A percentile compares a stretch with the other conserved stretches of the same genome.
Conservation (phyloP, 768 basidiomycete genomes). For the Phanerochaete carnosa region DNA sequence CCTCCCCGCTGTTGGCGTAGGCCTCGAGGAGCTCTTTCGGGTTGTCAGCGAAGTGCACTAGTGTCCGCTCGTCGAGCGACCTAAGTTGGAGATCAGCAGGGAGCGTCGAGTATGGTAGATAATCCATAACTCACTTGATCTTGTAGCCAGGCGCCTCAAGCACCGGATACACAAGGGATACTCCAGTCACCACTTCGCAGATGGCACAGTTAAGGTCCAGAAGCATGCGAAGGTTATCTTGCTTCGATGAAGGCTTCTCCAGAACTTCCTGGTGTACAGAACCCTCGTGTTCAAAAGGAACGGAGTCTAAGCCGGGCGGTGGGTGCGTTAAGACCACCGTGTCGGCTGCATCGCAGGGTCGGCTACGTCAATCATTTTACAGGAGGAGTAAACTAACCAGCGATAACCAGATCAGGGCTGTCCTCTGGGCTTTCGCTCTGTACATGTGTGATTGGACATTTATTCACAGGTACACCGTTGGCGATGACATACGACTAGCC, state of each 20-base stretch:
- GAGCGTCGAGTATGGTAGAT: not conserved
- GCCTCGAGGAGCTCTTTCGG: slow-evolving; percentile 58
- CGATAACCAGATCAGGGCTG: slow-evolving; percentile 77
- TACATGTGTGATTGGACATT: not conserved
- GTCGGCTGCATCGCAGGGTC: slow-evolving; percentile 57
- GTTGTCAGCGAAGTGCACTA: slow-evolving; percentile 75
- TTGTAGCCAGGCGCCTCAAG: slow-evolving; percentile 73
- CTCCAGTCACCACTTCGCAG: slow-evolving; percentile 92
- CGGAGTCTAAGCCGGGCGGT: slow-evolving; percentile 54
- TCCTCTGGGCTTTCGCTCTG: slow-evolving; percentile 59
- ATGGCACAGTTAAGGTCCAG: slow-evolving; percentile 80
- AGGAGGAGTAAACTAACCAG: slow-evolving; percentile 37
- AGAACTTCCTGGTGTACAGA: slow-evolving; percentile 66
- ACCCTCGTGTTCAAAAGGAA: slow-evolving; percentile 51
- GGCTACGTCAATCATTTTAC: not conserved
- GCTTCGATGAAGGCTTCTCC: slow-evolving; percentile 81
- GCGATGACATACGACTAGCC: slow-evolving; percentile 55
- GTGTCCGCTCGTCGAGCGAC: slow-evolving; percentile 77
- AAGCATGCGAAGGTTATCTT: slow-evolving; percentile 85
- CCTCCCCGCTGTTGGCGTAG: slow-evolving; percentile 85
- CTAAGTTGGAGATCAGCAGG: slow-evolving; percentile 31
- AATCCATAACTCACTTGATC: slow-evolving; percentile 45
- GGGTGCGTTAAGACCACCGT: slow-evolving; percentile 89
- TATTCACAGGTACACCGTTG: not conserved
- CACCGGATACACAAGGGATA: slow-evolving; percentile 76